Percentiles rank a stretch among this genome's conserved stretches.
Conservation (phyloP, 345 rosid genomes). For the Rhodomyrtus tomentosa region DNA sequence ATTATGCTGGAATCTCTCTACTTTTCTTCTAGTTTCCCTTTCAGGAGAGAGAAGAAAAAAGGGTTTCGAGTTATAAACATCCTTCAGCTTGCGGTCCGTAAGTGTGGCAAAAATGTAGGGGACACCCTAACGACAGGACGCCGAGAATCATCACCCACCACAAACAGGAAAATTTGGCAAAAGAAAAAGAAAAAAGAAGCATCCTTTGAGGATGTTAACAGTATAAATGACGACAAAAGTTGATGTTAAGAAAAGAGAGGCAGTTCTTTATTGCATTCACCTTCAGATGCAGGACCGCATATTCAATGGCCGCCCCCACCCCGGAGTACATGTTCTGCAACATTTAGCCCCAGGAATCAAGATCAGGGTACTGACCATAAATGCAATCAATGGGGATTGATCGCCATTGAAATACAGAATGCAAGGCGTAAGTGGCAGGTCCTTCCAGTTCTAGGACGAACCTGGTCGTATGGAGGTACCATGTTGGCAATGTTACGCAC, state of each 20-base stretch:
- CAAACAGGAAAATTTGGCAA: background rate
- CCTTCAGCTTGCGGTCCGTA: background rate
- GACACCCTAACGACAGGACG: background rate
- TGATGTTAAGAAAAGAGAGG: background rate
- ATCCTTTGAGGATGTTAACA: background rate
- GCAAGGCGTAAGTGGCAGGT: background rate
- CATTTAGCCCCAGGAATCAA: background rate
- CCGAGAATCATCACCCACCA: background rate
- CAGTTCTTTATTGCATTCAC: constrained; percentile 14
- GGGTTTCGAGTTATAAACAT: background rate
- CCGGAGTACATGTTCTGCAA: constrained; percentile 60
- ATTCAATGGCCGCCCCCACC: constrained; percentile 92
- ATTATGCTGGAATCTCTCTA: background rate
- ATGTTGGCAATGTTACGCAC: constrained; percentile 97
- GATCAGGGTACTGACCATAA: background rate
- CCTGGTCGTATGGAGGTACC: constrained; percentile 85
- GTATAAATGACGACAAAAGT: background rate
- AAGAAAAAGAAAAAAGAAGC: background rate
- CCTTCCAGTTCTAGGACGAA: background rate
- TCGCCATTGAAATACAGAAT: background rate
- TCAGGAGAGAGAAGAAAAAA: background rate
- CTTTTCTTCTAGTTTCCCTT: background rate
- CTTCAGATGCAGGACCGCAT: constrained; percentile 82
- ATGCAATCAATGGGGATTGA: background rate
- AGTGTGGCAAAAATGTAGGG: background rate